These are phyloP conservation scores for Coniferiporia sulphurascens DNA, from an alignment of 1,284 basidiomycete genomes.

Conservation along the genomic window DNA sequence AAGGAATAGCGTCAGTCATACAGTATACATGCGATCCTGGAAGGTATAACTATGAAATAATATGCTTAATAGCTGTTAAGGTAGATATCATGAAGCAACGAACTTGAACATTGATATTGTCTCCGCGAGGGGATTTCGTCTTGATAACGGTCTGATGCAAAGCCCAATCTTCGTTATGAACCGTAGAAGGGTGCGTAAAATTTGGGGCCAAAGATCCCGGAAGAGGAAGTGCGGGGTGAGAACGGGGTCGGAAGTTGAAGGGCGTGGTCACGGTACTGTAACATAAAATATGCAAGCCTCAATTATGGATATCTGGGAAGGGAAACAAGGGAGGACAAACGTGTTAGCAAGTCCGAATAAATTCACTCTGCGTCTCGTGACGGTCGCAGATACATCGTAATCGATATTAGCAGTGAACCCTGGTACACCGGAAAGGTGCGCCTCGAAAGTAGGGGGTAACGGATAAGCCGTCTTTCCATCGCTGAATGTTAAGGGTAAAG, in stretches of 20 bases:
- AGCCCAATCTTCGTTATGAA: conserved; percentile 46
- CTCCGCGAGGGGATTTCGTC: conserved; percentile 35
- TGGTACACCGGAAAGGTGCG: conserved; percentile 58
- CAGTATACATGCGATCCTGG: conserved; percentile 55
- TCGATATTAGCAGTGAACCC: conserved; percentile 58
- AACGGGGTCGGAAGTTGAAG: conserved; percentile 62
- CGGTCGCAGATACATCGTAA: conserved; percentile 49
- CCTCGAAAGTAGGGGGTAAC: conserved; percentile 54
- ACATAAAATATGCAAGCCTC: conserved; percentile 5
- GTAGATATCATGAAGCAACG: conserved; percentile 13
- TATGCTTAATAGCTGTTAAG: not conserved
- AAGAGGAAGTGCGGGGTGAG: conserved; percentile 50
- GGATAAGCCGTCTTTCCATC: conserved; percentile 48
- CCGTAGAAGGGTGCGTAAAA: conserved; percentile 33
- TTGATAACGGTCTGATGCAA: conserved; percentile 40
- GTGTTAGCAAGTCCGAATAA: conserved; percentile 4
- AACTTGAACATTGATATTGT: conserved; percentile 43
- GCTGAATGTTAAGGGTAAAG: conserved; percentile 52
- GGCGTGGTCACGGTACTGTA: conserved; percentile 51
- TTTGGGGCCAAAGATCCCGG: conserved; percentile 39
- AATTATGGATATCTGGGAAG: not conserved
- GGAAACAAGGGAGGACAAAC: conserved; percentile 2
- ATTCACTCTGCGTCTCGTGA: conserved; percentile 36
- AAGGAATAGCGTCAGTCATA: conserved; percentile 55
- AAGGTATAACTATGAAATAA: conserved; percentile 39